phyloP scores from a whole-genome alignment of 495 filamentous ascomycete genomes.

The Xylaria acuta region DNA sequence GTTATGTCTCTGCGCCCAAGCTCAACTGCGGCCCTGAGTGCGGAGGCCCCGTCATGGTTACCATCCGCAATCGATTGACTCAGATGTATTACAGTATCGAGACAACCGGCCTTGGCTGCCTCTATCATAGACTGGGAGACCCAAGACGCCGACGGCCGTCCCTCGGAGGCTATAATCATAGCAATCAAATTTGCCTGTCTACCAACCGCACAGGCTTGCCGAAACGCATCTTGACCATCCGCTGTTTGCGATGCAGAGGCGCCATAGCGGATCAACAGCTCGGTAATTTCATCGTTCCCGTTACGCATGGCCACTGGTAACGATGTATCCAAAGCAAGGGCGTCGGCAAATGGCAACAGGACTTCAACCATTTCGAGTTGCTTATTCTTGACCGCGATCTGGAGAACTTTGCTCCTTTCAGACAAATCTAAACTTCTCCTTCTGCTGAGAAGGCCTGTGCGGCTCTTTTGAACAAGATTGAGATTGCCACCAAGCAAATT shows the following conservation, averaged over 20 bases:
- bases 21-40: conserved; percentile 49
- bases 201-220: conserved; percentile 47
- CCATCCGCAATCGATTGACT: conserved; percentile 53
- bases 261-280: conserved; percentile 50
- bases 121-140: conserved; percentile 53
- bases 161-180: conserved; percentile 52
- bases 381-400: conserved; percentile 52
- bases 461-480: conserved; percentile 48
- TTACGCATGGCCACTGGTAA: conserved; percentile 50
- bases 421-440: conserved; percentile 52
- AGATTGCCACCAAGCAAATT: conserved; percentile 49
- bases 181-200: conserved; percentile 48
- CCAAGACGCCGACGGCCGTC: conserved; percentile 42
- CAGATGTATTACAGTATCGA: conserved; percentile 51
- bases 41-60: conserved; percentile 50
- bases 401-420: conserved; percentile 50
- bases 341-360: conserved; percentile 50
- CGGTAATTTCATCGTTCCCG: conserved; percentile 42
- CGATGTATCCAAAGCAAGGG: conserved; percentile 45
- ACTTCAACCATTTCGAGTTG: conserved; percentile 57
- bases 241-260: conserved; percentile 46
- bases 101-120: conserved; percentile 49
- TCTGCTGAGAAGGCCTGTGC: conserved; percentile 48
- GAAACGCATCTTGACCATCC: conserved; percentile 53
- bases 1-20: conserved; percentile 51